A percentile compares a stretch with the other conserved stretches of the same genome.
Conservation (phyloP, 2,329 filamentous ascomycete genomes). For the Dendrostoma leiphaemia region DNA sequence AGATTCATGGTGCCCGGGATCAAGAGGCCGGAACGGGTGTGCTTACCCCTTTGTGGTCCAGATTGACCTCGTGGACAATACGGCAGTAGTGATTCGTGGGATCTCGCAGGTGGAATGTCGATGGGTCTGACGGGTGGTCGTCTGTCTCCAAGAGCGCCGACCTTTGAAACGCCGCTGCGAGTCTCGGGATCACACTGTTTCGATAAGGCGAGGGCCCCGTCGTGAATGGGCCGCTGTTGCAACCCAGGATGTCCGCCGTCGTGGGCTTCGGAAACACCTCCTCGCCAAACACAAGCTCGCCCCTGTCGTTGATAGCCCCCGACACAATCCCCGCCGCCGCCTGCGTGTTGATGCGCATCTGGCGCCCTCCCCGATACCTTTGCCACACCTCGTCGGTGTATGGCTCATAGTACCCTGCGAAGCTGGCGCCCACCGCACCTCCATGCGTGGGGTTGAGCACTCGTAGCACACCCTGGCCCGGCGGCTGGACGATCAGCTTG, state of each 20-base stretch:
- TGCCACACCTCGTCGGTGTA: constrained; percentile 42
- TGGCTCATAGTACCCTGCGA: constrained; percentile 41
- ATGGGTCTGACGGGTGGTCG: constrained; percentile 36
- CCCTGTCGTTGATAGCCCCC: constrained; percentile 44
- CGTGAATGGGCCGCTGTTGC: constrained; percentile 61
- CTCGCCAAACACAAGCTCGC: constrained; percentile 35
- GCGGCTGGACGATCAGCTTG: constrained; percentile 43
- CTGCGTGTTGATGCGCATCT: constrained; percentile 64
- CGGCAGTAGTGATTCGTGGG: constrained; percentile 58
- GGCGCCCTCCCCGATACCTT: constrained; percentile 29
- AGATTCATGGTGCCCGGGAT: no score
- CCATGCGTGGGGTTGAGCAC: constrained; percentile 44
- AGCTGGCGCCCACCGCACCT: constrained; percentile 40
- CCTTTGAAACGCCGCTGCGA: constrained; percentile 52
- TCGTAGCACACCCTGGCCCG: constrained; percentile 32
- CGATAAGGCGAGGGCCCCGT: constrained; percentile 36
- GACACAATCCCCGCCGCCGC: constrained; percentile 51
- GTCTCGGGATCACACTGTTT: constrained; percentile 45
- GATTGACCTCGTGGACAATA: constrained; percentile 52
- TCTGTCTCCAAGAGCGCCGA: constrained; percentile 45
- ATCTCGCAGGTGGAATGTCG: constrained; percentile 35
- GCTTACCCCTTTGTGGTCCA: constrained; percentile 48
- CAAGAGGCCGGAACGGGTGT: no score
- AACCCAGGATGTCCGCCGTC: constrained; percentile 64
- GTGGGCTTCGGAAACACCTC: constrained; percentile 54